These are phyloP conservation scores for Epichloe hybrida DNA, from an alignment of 2,329 filamentous ascomycete genomes.

Conservation along the genomic window DNA sequence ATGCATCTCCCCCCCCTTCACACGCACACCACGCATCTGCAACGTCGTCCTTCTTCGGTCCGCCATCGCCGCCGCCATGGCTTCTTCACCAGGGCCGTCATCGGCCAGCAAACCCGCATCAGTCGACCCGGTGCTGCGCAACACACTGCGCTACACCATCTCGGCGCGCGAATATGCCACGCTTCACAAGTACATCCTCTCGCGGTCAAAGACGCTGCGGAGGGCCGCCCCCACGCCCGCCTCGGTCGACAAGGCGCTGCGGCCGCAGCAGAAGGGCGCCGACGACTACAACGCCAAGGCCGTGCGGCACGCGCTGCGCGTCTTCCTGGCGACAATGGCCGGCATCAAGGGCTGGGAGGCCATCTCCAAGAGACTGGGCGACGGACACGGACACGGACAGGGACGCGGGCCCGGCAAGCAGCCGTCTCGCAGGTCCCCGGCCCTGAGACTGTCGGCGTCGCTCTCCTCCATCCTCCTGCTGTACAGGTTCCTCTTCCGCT, in stretches of 20 bases:
- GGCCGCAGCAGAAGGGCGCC: constrained; percentile 24
- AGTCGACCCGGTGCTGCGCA: constrained; percentile 63
- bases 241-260: constrained; percentile 32
- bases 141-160: constrained; percentile 77
- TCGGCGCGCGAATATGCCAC: constrained; percentile 73
- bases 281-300: constrained; percentile 60
- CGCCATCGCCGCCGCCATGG: not conserved
- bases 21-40: too few species aligned
- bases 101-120: constrained; percentile 6
- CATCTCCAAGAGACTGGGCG: constrained; percentile 33
- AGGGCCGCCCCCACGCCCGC: constrained; percentile 41
- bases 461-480: constrained; percentile 76
- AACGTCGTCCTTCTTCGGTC: too few species aligned
- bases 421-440: constrained; percentile 49
- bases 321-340: constrained; percentile 51
- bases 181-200: constrained; percentile 71
- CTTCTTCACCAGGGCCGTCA: not conserved
- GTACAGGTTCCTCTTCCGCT: constrained; percentile 80
- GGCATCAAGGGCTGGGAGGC: constrained; percentile 50
- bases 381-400: not conserved
- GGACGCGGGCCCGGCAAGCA: constrained; percentile 21
- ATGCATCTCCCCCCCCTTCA: too few species aligned
- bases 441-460: constrained; percentile 66
- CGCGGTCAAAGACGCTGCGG: constrained; percentile 48
- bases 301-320: constrained; percentile 55